A percentile compares a stretch with the other conserved stretches of the same genome.
Conservation (phyloP, 1,284 basidiomycete genomes). For the Malassezia obtusa region DNA sequence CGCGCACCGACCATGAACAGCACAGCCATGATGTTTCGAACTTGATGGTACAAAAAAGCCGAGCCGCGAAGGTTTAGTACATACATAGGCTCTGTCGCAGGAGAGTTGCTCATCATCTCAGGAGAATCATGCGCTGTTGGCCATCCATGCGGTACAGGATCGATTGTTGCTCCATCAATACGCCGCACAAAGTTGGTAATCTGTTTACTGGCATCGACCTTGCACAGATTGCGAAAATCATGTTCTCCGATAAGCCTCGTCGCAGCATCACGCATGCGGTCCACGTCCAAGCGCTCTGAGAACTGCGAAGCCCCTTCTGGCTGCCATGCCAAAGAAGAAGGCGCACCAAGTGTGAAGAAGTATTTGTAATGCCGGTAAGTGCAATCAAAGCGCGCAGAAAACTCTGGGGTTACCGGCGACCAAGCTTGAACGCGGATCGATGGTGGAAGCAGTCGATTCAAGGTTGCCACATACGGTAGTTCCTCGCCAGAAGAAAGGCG, state of each 20-base stretch:
- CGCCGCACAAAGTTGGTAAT: slow-evolving; percentile 65
- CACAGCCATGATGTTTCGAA: slow-evolving; percentile 86
- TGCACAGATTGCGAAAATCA: slow-evolving; percentile 93
- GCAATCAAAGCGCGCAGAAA: slow-evolving; percentile 84
- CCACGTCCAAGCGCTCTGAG: slow-evolving; percentile 24
- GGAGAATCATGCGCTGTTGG: neutral
- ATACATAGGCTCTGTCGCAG: slow-evolving; percentile 47
- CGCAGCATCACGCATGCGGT: slow-evolving; percentile 69
- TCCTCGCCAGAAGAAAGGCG: slow-evolving; percentile 50
- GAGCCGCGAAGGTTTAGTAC: slow-evolving; percentile 79
- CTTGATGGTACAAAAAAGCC: slow-evolving; percentile 94
- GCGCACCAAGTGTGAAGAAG: slow-evolving; percentile 56
- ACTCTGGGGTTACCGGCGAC: slow-evolving; percentile 72
- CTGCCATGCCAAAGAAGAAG: slow-evolving; percentile 18
- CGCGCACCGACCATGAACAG: slow-evolving; percentile 78
- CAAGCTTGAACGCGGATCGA: slow-evolving; percentile 88
- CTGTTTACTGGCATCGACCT: slow-evolving; percentile 87
- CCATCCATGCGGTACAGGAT: slow-evolving; percentile 33
- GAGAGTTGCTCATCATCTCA: slow-evolving; percentile 8
- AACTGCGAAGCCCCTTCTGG: slow-evolving; percentile 8
- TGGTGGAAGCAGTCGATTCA: slow-evolving; percentile 81
- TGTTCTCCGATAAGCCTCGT: slow-evolving; percentile 70
- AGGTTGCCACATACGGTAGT: slow-evolving; percentile 65
- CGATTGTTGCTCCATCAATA: slow-evolving; percentile 61
- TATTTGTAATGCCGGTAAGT: slow-evolving; percentile 90